A percentile compares a stretch with the other conserved stretches of the same genome.
Conservation (phyloP, 345 rosid genomes). For the Brassica cretica region DNA sequence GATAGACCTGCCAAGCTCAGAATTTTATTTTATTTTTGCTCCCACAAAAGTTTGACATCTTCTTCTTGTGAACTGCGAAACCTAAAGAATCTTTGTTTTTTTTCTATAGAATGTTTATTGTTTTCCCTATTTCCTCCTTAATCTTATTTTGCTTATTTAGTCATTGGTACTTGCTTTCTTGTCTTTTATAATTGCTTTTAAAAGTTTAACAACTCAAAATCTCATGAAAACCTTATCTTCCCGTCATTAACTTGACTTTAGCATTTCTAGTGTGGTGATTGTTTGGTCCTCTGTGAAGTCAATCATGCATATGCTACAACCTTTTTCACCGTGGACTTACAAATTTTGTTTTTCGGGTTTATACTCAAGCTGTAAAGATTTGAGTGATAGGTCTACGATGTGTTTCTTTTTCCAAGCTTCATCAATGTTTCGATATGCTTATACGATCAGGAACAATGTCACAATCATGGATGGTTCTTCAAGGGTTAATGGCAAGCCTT, state of each 20-base stretch:
- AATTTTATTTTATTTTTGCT: too few relatives aligned
- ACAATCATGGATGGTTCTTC: background rate
- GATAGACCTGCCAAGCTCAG: too few relatives aligned
- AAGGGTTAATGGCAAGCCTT: background rate
- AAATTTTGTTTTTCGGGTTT: background rate
- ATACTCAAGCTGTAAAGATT: background rate
- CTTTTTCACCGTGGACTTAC: background rate
- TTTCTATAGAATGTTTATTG: too few relatives aligned
- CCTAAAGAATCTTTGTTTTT: too few relatives aligned
- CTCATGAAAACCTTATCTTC: background rate
- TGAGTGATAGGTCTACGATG: background rate
- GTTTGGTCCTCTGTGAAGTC: background rate
- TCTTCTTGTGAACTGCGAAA: too few relatives aligned
- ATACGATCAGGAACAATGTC: background rate
- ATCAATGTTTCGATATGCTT: background rate
- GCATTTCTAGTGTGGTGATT: background rate
- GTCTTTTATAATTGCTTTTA: background rate
- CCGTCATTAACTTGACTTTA: background rate
- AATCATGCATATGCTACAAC: background rate
- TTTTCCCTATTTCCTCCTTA: too few relatives aligned
- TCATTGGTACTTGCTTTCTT: background rate
- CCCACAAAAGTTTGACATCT: too few relatives aligned
- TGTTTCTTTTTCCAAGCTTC: background rate
- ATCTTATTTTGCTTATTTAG: too few relatives aligned
- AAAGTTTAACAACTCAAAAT: background rate